Evolutionary conservation across 1,139 yeast species (phyloP), one percentile per base, ranked within the genome.

Genomic region (Candida sojae): DNA sequence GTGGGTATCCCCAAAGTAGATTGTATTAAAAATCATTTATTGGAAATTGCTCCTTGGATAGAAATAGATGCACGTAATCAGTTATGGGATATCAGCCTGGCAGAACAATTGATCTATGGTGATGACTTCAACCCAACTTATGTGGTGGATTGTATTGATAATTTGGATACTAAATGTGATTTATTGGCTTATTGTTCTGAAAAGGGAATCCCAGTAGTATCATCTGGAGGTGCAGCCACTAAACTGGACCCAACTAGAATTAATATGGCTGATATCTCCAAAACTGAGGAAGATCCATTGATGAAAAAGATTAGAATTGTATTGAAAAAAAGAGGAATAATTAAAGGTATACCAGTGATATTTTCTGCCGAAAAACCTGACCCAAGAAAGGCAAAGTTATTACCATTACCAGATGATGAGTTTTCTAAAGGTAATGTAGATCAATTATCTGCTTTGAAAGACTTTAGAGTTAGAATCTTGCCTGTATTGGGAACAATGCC

Each of bases 401-500:
- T 93, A 53, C 97, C 97, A 6, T 73, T 93, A 46, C 85, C 91
- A 10, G 91, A 90, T 43, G 86, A 82, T 36, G 96, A 89, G 63
- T 78, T 83, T 50, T 83, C 80, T 47, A 84, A 84, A 64, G 98
- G 98, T 36, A 75, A 84, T 49, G 96, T 92, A 32, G 96, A 84
- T 54, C 96, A 93, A 64, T 75, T 93, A 45, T 84, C 96, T 48
- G 96, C 97, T 1, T 69, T 93, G 53, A 85, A 82, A 59, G 92
- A 91, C 70, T 93, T 93, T 73, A 79, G 99, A 55, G 97, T 92
- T 5, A 79, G 99, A 57, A 92, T 93, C 46, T 75, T 93, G 51
- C 99, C 99, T 0, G 99, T 93, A 0, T 71, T 93, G 54, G 98
- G 99, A 1, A 90, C 99, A 0, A 83, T 93, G 85, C 99, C 99